Conservation (phyloP, 805 yeast genomes). For the Barnettozyma salicaria region DNA sequence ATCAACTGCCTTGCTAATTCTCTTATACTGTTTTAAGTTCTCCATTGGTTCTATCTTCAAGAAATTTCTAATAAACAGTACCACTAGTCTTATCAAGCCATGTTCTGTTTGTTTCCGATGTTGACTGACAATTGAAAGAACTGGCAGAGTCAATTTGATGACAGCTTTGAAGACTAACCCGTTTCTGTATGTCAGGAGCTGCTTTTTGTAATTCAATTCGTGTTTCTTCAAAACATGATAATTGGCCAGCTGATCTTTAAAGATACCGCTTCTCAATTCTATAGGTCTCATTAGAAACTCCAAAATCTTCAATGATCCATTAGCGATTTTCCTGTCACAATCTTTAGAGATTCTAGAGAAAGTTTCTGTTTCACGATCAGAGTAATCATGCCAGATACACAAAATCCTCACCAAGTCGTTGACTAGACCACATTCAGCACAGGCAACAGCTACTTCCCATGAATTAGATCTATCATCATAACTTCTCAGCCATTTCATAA, state of each 20-base stretch:
- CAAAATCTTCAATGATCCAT: constrained; percentile 70
- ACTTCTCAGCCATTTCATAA: constrained; percentile 80
- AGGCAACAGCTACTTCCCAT: constrained; percentile 82
- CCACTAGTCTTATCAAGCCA: constrained; percentile 62
- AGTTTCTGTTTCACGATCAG: constrained; percentile 21
- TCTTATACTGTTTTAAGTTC: constrained; percentile 38
- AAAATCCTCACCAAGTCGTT: constrained; percentile 73
- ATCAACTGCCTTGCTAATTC: constrained; percentile 29
- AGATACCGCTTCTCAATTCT: constrained; percentile 44
- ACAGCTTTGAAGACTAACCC: constrained; percentile 67
- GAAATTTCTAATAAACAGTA: constrained; percentile 74
- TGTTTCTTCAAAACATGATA: constrained; percentile 57
- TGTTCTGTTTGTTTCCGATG: constrained; percentile 69
- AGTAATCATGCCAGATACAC: constrained; percentile 58
- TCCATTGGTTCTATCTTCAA: constrained; percentile 69
- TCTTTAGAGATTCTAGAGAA: constrained; percentile 29
- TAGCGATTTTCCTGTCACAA: constrained; percentile 53
- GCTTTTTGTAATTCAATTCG: constrained; percentile 67
- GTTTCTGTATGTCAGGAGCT: constrained; percentile 47
- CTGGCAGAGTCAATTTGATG: constrained; percentile 60
- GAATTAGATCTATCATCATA: constrained; percentile 70
- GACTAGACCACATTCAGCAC: constrained; percentile 74
- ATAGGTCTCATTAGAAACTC: constrained; percentile 87
- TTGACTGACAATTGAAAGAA: constrained; percentile 41
- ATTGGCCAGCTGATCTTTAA: constrained; percentile 49